Conservation (phyloP, 1,284 basidiomycete species). For the Ustanciosporium gigantosporum region DNA sequence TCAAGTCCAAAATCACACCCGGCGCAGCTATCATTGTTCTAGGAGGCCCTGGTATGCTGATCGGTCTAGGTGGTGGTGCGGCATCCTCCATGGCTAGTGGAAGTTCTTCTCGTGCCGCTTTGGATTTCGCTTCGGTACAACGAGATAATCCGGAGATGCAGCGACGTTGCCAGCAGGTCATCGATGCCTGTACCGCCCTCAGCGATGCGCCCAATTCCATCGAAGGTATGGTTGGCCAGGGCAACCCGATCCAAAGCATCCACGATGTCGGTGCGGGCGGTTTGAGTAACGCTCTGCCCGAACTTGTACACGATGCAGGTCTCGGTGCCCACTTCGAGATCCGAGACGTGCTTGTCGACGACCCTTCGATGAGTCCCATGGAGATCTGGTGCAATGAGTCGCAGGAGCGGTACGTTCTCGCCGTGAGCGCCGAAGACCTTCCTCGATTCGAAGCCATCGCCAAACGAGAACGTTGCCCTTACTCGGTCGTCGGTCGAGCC, state of each 20-base stretch:
- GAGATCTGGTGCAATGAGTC: conserved; percentile 99
- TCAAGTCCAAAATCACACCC: conserved; percentile 53
- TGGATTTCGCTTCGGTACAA: conserved; percentile 97
- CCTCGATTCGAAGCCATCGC: conserved; percentile 75
- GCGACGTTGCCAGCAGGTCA: conserved; percentile 93
- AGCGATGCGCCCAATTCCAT: conserved; percentile 30
- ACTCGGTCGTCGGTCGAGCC: conserved; percentile 84
- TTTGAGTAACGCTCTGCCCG: conserved; percentile 92
- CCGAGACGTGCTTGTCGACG: conserved; percentile 86
- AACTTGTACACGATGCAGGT: conserved; percentile 91
- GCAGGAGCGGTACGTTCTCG: conserved; percentile 96
- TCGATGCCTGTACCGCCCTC: conserved; percentile 69
- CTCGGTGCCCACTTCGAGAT: conserved; percentile 94
- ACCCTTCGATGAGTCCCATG: conserved; percentile 94
- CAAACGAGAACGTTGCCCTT: conserved; percentile 86
- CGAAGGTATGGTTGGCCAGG: conserved; percentile 27
- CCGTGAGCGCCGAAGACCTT: conserved; percentile 49
- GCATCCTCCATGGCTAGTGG: conserved; percentile 80
- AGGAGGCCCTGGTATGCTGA: conserved; percentile 95
- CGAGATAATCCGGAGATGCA: conserved; percentile 99
- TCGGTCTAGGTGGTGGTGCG: conserved; percentile 93
- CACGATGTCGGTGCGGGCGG: conserved; percentile 99
- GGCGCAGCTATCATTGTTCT: conserved; percentile 73
- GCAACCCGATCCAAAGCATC: conserved; percentile 85
- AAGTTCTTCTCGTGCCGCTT: conserved; percentile 74